Base-by-base conservation (phyloP, 2,329 filamentous ascomycete species). In the Pseudomassariella vexata region DNA sequence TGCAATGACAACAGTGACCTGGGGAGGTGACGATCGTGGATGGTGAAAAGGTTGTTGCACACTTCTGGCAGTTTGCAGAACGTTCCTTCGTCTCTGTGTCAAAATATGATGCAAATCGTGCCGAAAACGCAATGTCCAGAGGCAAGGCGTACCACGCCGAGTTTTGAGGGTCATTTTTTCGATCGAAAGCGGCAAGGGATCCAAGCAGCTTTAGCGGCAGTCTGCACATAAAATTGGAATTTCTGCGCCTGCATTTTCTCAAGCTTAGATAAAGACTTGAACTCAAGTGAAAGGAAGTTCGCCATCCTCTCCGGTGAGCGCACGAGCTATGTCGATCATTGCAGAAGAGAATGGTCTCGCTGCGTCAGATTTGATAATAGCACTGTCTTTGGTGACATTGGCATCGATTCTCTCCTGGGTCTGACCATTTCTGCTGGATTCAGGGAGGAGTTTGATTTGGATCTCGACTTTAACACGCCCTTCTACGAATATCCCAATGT, bases 341-440 rank as follows among this genome's bases (percentile, higher is more conserved):
- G 45, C 53, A 5, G 45, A 47, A 11, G 52, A 57, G 34, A 46
- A 44, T 19, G 52, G 46, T 11, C 17, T 57, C 8, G 21, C 37
- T 3, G 19, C 33, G n/a, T n/a, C 23, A 3, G 41, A 42, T 18
- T 19, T 46, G 9, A 39, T 35, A 6, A 57, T 19, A 42, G 39
- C 9, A 47, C 42, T 6, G 22, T 28, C 9, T 57, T 60, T 25
- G 42, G 35, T 1, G 51, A 56, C 20, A 27, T 57, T 5, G 57
- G 57, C 5, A 38, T 62, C 14, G 57, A 61, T 32, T 56, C 51
- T 7, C 48, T 62, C 5, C 39, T 62, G 17, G 40, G 42, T 2
- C 38, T 60, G 16, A 48, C 49, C 3, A 54, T 60, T 21, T 41
- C 48, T 1, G 48, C 44, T 9, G 45, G 55, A 6, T 51, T 60